These are phyloP conservation scores for Colletotrichum tropicicola DNA, from an alignment of 2,329 filamentous ascomycete species.

Conservation along the genomic window DNA sequence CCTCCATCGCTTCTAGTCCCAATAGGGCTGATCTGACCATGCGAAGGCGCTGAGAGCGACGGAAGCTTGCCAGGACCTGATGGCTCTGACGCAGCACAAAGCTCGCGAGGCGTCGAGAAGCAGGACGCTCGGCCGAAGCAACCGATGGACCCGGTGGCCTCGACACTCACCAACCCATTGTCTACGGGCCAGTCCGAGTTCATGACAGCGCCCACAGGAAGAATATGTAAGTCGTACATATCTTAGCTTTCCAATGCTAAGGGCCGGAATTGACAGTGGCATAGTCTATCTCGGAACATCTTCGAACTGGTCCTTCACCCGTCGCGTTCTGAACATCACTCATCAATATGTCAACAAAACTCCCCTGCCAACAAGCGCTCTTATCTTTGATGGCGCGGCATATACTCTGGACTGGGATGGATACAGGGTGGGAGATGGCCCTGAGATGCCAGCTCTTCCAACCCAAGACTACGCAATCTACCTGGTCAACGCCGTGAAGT, in stretches of 20 bases:
- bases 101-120: not conserved
- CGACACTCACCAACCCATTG: conserved; percentile 51
- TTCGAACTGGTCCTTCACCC: conserved; percentile 64
- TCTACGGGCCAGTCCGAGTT: conserved; percentile 50
- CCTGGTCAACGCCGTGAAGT: conserved; percentile 64
- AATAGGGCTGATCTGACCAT: not conserved
- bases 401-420: conserved; percentile 63
- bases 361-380: conserved; percentile 49
- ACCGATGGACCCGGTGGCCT: conserved; percentile 37
- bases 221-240: conserved; percentile 50
- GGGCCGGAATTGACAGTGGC: conserved; percentile 3
- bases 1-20: not conserved
- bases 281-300: conserved; percentile 62
- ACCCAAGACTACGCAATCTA: conserved; percentile 61
- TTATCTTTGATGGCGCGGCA: conserved; percentile 59
- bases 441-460: conserved; percentile 25
- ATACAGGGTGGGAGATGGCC: conserved; percentile 12
- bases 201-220: conserved; percentile 49
- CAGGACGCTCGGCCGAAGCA: not conserved
- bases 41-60: conserved; percentile 5
- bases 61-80: not conserved
- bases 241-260: too few species aligned
- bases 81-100: not conserved
- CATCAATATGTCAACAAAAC: conserved; percentile 55
- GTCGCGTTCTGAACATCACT: conserved; percentile 57